phyloP scores from a whole-genome alignment of 2,329 filamentous ascomycete species.

The Aspergillus sp. region DNA sequence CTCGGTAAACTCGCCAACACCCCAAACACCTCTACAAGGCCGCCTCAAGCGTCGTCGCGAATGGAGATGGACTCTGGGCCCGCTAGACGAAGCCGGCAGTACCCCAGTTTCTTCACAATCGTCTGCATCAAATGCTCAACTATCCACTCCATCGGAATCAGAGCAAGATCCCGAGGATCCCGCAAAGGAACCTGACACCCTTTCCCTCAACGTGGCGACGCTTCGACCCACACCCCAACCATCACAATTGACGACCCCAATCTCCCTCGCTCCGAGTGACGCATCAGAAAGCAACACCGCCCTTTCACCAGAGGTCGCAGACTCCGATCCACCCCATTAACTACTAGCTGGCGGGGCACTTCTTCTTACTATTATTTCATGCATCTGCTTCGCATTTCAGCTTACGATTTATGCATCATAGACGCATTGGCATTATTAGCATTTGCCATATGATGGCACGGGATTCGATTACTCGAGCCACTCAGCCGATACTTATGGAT shows the following conservation, averaged over 20 bases:
- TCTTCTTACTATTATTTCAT: background rate
- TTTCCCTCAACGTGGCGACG: background rate
- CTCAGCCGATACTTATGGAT: background rate
- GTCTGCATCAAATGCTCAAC: background rate
- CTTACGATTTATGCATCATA: slow-evolving; percentile 18
- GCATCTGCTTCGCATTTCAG: slow-evolving; percentile 6
- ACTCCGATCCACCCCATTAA: slow-evolving; percentile 6
- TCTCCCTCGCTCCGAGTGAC: background rate
- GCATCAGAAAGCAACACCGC: slow-evolving; percentile 3
- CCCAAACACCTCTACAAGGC: slow-evolving; percentile 54
- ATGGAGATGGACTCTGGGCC: slow-evolving; percentile 60
- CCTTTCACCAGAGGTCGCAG: background rate
- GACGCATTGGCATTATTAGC: slow-evolving; percentile 1
- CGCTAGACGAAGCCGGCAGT: slow-evolving; percentile 30
- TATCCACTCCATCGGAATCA: background rate
- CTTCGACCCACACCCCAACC: background rate
- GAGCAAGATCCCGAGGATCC: background rate
- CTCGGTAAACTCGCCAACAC: slow-evolving; percentile 38
- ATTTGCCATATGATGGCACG: background rate
- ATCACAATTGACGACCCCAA: background rate
- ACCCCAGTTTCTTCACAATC: slow-evolving; percentile 1
- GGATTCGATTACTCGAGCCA: background rate
- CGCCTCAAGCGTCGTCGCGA: slow-evolving; percentile 55
- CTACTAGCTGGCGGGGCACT: slow-evolving; percentile 6
- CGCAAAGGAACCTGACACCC: background rate